phyloP scores from a whole-genome alignment of 805 yeast species.

The Kazachstania kunashirensis region DNA sequence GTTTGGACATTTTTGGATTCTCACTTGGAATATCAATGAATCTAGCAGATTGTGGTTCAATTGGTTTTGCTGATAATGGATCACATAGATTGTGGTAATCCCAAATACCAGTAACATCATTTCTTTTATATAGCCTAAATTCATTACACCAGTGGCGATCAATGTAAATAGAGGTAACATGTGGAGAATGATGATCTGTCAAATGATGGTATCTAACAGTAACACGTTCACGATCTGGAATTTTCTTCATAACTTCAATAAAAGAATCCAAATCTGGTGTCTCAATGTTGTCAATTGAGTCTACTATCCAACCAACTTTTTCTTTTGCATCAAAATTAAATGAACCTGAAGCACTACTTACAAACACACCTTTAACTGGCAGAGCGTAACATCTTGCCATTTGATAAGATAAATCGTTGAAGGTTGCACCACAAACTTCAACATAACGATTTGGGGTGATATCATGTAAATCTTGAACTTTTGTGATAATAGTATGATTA shows the following conservation, averaged over 20 bases:
- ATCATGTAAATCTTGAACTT: slow-evolving; percentile 65
- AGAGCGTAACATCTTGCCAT: slow-evolving; percentile 76
- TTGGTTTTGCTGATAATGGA: slow-evolving; percentile 46
- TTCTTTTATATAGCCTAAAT: slow-evolving; percentile 58
- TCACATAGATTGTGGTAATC: slow-evolving; percentile 42
- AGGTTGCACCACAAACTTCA: slow-evolving; percentile 77
- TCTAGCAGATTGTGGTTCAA: slow-evolving; percentile 53
- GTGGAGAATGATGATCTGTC: slow-evolving; percentile 68
- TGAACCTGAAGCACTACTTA: slow-evolving; percentile 69
- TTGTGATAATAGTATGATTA: slow-evolving; percentile 39
- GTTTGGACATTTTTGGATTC: slow-evolving; percentile 39
- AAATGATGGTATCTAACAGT: slow-evolving; percentile 66
- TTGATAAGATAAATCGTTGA: slow-evolving; percentile 80
- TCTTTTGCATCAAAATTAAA: slow-evolving; percentile 53
- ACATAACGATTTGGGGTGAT: slow-evolving; percentile 78
- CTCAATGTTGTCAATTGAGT: slow-evolving; percentile 62
- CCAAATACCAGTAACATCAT: slow-evolving; percentile 50
- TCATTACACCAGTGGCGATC: slow-evolving; percentile 81
- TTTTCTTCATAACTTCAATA: slow-evolving; percentile 62
- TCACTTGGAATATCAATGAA: slow-evolving; percentile 61
- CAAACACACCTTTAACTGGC: slow-evolving; percentile 76
- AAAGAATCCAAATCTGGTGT: slow-evolving; percentile 69
- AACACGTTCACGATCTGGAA: slow-evolving; percentile 70
- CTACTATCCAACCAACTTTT: slow-evolving; percentile 70
- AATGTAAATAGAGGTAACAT: slow-evolving; percentile 54